Evolutionary conservation across 768 basidiomycete genomes (phyloP).

Genomic region (Myochromella boudieri): DNA sequence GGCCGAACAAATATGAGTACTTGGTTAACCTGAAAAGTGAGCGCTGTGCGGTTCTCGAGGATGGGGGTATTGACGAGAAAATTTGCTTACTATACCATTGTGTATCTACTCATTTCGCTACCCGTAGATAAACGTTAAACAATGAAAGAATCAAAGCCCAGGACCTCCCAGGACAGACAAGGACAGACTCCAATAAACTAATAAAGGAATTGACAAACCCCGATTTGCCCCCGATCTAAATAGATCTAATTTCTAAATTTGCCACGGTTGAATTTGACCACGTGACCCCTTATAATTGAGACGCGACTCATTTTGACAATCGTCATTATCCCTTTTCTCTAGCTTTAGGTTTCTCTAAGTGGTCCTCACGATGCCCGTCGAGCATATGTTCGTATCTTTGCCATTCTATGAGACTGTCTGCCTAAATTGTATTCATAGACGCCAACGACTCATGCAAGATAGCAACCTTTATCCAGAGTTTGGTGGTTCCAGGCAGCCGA

Average conservation of each 20-base stretch:
- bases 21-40: too few species aligned
- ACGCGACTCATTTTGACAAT: slow-evolving; percentile 22
- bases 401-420: not conserved
- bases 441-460: slow-evolving; percentile 31
- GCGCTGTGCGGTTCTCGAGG: too few species aligned
- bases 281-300: slow-evolving; percentile 24
- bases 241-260: not conserved
- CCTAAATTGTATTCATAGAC: slow-evolving; percentile 19
- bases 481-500: slow-evolving; percentile 19
- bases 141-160: too few species aligned
- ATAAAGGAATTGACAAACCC: too few species aligned
- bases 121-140: too few species aligned
- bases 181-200: too few species aligned
- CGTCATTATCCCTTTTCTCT: slow-evolving; percentile 1
- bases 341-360: not conserved
- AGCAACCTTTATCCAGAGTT: slow-evolving; percentile 32
- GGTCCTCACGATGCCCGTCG: slow-evolving; percentile 29
- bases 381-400: slow-evolving; percentile 29
- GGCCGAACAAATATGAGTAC: too few species aligned
- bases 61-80: too few species aligned
- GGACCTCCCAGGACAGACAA: too few species aligned
- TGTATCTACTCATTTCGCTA: too few species aligned
- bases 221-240: too few species aligned
- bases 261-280: slow-evolving; percentile 16
- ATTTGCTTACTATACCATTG: too few species aligned